Conservation (phyloP, 139 green algal species). For the Micromonas pusilla region DNA sequence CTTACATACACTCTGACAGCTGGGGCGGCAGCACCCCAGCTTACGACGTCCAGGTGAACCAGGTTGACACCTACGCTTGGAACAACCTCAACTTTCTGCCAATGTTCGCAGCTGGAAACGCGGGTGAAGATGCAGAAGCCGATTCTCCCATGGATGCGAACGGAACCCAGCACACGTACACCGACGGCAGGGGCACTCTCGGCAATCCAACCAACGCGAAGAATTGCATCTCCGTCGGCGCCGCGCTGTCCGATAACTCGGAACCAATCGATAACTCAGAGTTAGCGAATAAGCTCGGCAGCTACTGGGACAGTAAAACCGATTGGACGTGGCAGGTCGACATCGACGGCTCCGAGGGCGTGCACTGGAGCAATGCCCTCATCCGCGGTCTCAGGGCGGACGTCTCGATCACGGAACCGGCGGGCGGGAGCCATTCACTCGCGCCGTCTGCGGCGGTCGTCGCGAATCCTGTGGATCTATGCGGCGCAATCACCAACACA, state of each 20-base stretch:
- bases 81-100: slow-evolving; percentile 43
- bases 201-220: neutral
- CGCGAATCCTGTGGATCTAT: neutral
- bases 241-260: neutral
- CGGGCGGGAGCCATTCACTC: neutral
- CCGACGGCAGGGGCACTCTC: neutral
- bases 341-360: neutral
- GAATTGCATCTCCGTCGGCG: neutral
- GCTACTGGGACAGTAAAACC: neutral
- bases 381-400: neutral
- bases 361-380: neutral
- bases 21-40: neutral
- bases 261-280: neutral
- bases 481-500: neutral
- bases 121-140: neutral
- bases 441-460: neutral
- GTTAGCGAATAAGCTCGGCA: neutral
- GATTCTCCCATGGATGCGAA: neutral
- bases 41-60: neutral
- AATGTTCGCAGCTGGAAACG: slow-evolving; percentile 44
- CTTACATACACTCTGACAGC: slow-evolving; percentile 9
- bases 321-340: neutral
- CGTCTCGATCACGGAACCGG: neutral
- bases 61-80: slow-evolving; percentile 53
- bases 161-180: neutral